These are phyloP conservation scores for Dipteronia dyeriana DNA, from an alignment of 345 rosid species.

Conservation along the genomic window DNA sequence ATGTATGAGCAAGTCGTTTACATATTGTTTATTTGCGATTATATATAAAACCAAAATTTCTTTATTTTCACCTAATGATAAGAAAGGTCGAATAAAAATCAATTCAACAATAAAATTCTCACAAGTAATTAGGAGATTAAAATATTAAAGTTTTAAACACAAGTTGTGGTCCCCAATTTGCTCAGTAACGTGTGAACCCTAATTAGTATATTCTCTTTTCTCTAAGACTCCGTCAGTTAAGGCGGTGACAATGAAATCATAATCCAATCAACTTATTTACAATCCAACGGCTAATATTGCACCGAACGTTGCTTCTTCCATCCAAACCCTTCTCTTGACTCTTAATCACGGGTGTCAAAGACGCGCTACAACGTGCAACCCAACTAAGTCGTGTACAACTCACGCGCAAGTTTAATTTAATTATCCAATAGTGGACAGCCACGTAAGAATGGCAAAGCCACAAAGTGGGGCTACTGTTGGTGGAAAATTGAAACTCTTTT, in stretches of 20 bases:
- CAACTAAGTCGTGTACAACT: not conserved
- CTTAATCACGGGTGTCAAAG: slow-evolving; percentile 14
- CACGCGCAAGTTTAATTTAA: not conserved
- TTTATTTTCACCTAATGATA: no score
- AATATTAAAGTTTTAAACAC: not conserved
- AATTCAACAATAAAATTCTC: not conserved
- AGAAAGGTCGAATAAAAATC: no score
- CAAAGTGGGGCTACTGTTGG: accelerated
- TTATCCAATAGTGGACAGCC: not conserved
- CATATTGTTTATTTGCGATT: not conserved
- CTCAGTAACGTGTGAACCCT: not conserved
- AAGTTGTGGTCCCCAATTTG: not conserved
- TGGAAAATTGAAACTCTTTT: not conserved
- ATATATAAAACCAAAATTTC: not conserved
- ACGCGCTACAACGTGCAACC: slow-evolving; percentile 8
- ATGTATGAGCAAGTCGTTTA: not conserved
- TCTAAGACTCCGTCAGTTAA: slow-evolving; percentile 28
- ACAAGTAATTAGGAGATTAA: not conserved
- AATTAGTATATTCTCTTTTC: not conserved
- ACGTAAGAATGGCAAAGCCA: not conserved
- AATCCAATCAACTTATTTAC: not conserved
- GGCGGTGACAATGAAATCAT: slow-evolving; percentile 34
- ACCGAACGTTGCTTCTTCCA: slow-evolving; percentile 15
- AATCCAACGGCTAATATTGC: slow-evolving; percentile 28
- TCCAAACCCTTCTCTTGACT: slow-evolving; percentile 20